Percentiles rank a stretch among this genome's conserved stretches.
Evolutionary conservation across 2,329 filamentous ascomycete species (phyloP).

Genomic region (Diplocarpon mali): DNA sequence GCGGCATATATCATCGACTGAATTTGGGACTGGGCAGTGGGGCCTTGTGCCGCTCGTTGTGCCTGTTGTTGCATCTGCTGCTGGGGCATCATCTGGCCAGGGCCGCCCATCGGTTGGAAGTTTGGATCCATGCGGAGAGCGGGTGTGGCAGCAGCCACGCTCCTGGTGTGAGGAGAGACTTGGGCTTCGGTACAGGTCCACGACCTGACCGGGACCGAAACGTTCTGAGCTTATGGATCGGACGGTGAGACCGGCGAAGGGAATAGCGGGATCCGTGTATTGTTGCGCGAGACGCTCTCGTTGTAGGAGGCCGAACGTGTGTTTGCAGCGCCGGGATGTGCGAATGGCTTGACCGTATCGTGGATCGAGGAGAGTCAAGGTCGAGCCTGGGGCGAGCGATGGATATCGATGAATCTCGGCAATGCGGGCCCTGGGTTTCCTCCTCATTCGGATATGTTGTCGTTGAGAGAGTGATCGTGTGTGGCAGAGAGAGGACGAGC

Average conservation of each 20-base stretch:
- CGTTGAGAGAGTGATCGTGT: not conserved
- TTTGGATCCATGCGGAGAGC: conserved; percentile 25
- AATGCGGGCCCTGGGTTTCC: not conserved
- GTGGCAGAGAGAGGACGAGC: not conserved
- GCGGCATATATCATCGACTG: conserved; percentile 22
- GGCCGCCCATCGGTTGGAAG: conserved; percentile 25
- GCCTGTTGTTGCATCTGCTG: conserved; percentile 13
- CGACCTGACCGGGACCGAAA: conserved; percentile 9
- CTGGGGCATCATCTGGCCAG: conserved; percentile 24
- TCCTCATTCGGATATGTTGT: not conserved
- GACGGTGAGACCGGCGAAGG: not conserved
- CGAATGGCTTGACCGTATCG: not conserved
- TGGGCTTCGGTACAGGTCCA: conserved; percentile 15
- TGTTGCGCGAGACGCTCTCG: not conserved
- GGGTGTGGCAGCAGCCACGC: conserved; percentile 20
- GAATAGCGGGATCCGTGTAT: not conserved
- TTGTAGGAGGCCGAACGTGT: conserved; percentile 10
- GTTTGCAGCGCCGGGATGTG: conserved; percentile 18
- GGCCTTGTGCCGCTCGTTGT: conserved; percentile 9
- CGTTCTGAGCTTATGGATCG: not conserved
- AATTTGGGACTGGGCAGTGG: conserved; percentile 14
- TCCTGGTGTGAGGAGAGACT: conserved; percentile 12
- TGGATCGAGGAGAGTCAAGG: not conserved
- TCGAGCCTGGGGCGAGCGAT: not conserved
- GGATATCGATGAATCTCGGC: not conserved